Conservation (phyloP, 2,329 filamentous ascomycete genomes). For the Waltergamsia citrina region DNA sequence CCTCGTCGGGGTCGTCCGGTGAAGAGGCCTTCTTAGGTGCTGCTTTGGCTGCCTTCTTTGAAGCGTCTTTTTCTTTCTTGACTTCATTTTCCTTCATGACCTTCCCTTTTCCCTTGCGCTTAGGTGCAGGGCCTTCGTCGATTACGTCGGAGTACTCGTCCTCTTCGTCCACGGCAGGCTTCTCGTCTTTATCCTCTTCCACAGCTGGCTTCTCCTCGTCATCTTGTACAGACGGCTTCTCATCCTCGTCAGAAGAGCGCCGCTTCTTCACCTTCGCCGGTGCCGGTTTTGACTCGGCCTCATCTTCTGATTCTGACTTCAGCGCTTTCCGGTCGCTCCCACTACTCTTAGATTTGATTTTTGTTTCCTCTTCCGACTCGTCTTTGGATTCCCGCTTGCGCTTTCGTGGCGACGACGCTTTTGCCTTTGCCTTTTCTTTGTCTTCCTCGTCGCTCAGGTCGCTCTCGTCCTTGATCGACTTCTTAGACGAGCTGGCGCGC, state of each 20-base stretch:
- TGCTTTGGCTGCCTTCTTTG: conserved; percentile 30
- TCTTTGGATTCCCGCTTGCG: conserved; percentile 7
- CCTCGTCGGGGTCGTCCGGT: conserved; percentile 51
- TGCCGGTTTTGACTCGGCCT: conserved; percentile 7
- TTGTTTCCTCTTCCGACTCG: conserved; percentile 6
- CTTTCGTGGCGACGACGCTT: conserved; percentile 4
- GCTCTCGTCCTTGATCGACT: conserved; percentile 19
- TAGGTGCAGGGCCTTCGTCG: conserved; percentile 57
- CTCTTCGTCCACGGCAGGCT: conserved; percentile 17
- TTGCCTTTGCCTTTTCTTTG: conserved; percentile 10
- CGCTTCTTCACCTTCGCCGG: conserved; percentile 8
- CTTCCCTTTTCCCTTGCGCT: conserved; percentile 42
- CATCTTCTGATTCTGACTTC: background rate
- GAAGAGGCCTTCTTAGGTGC: conserved; percentile 11
- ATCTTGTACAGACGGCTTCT: conserved; percentile 8
- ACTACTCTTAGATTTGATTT: too few relatives aligned
- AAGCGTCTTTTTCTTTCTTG: conserved; percentile 15
- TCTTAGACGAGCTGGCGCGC: conserved; percentile 17
- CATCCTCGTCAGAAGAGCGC: conserved; percentile 8
- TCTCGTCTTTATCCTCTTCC: conserved; percentile 10
- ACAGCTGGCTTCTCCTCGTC: conserved; percentile 10
- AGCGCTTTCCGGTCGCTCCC: background rate
- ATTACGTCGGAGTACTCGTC: conserved; percentile 47
- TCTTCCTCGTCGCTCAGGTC: conserved; percentile 10
- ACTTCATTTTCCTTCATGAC: conserved; percentile 13